Conservation (phyloP, 306 rosid species). For the Citrullus mucosospermus region DNA sequence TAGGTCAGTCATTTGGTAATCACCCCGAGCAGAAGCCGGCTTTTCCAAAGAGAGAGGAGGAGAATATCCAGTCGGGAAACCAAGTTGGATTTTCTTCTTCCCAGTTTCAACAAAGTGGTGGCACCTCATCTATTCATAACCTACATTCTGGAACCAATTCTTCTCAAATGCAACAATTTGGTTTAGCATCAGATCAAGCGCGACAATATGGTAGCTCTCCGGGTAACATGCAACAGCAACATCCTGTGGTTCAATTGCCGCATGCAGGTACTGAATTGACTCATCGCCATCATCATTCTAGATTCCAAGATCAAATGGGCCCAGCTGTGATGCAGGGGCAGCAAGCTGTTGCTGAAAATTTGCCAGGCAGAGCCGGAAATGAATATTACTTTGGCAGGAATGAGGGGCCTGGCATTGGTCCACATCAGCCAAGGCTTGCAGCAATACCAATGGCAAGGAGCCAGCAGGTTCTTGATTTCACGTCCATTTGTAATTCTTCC, state of each 20-base stretch:
- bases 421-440: slow-evolving; percentile 65
- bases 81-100: slow-evolving; percentile 73
- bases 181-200: slow-evolving; percentile 44
- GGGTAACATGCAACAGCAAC: slow-evolving; percentile 41
- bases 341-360: slow-evolving; percentile 47
- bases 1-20: slow-evolving; percentile 42
- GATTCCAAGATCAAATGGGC: slow-evolving; percentile 56
- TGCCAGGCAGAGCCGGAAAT: slow-evolving; percentile 47
- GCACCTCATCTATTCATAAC: slow-evolving; percentile 38
- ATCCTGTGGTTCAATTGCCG: slow-evolving; percentile 44
- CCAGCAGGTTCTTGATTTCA: slow-evolving; percentile 46
- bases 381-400: slow-evolving; percentile 50
- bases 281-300: slow-evolving; percentile 48
- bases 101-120: slow-evolving; percentile 47
- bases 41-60: slow-evolving; percentile 41
- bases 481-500: neutral
- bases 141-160: slow-evolving; percentile 37
- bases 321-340: slow-evolving; percentile 49
- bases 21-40: slow-evolving; percentile 42
- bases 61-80: slow-evolving; percentile 47
- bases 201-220: slow-evolving; percentile 46
- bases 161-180: slow-evolving; percentile 39
- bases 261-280: slow-evolving; percentile 43
- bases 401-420: slow-evolving; percentile 40
- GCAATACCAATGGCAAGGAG: slow-evolving; percentile 50